phyloP scores from a whole-genome alignment of 768 basidiomycete species.

The Amyloporia xantha region DNA sequence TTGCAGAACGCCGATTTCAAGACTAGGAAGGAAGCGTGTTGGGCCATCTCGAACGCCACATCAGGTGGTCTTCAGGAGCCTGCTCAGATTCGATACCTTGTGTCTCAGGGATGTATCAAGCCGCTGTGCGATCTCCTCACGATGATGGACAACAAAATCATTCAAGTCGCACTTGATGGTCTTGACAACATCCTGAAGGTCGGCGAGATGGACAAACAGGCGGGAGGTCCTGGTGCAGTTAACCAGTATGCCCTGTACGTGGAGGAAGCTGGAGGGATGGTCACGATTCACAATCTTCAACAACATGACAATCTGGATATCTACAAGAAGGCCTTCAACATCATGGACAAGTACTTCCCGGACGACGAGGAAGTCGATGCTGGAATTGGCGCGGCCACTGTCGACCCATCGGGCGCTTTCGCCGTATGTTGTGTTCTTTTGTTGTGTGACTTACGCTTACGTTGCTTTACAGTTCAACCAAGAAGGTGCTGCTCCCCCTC shows the following conservation, averaged over 20 bases:
- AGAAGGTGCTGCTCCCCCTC: slow-evolving; percentile 82
- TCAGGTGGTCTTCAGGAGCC: slow-evolving; percentile 97
- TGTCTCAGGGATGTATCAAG: slow-evolving; percentile 97
- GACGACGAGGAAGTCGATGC: slow-evolving; percentile 93
- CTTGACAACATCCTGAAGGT: slow-evolving; percentile 98
- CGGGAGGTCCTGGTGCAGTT: slow-evolving; percentile 69
- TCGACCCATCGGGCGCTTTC: slow-evolving; percentile 69
- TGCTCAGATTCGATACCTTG: slow-evolving; percentile 94
- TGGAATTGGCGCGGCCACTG: slow-evolving; percentile 67
- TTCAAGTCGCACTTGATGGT: slow-evolving; percentile 95
- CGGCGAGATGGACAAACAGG: slow-evolving; percentile 89
- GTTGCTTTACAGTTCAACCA: slow-evolving; percentile 64
- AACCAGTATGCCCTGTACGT: slow-evolving; percentile 94
- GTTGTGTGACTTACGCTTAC: slow-evolving; percentile 4
- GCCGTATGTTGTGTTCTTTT: slow-evolving; percentile 41
- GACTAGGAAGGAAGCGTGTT: slow-evolving; percentile 98
- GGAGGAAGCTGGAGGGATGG: slow-evolving; percentile 98
- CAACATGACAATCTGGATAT: slow-evolving; percentile 99
- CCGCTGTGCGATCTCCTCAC: slow-evolving; percentile 93
- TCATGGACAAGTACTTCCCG: slow-evolving; percentile 97
- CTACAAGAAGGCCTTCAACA: slow-evolving; percentile 99
- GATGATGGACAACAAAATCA: slow-evolving; percentile 99
- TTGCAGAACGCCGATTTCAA: slow-evolving; percentile 98
- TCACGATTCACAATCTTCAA: slow-evolving; percentile 97
- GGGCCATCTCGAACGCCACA: slow-evolving; percentile 99